Evolutionary conservation across 495 filamentous ascomycete species (phyloP).

Genomic region (Xylaria acuta): DNA sequence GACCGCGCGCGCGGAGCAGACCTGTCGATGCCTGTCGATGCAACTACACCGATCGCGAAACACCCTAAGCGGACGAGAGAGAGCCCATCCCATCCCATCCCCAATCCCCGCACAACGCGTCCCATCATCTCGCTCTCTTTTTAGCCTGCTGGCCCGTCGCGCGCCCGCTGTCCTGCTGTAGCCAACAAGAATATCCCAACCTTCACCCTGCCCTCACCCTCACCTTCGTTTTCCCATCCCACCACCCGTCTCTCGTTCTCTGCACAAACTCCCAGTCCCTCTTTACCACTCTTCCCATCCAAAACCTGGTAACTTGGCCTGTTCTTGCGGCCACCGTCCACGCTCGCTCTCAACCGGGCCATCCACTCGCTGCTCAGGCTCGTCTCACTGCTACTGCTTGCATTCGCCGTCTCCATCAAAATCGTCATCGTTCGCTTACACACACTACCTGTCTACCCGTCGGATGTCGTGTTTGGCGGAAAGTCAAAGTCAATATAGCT

Average conservation of each 20-base stretch:
- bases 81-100: not conserved
- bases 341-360: not conserved
- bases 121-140: constrained; percentile 32
- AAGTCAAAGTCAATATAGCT: not conserved
- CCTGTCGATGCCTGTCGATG: constrained; percentile 14
- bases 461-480: not conserved
- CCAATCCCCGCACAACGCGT: constrained; percentile 27
- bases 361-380: constrained; percentile 12
- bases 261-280: constrained; percentile 3
- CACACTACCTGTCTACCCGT: not conserved
- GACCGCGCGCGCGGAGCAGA: not conserved
- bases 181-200: constrained; percentile 31
- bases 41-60: constrained; percentile 20
- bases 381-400: constrained; percentile 3
- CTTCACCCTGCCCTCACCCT: constrained; percentile 21
- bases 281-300: not conserved
- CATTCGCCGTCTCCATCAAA: not conserved
- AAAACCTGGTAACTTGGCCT: constrained; percentile 3
- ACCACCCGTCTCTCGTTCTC: constrained; percentile 7
- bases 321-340: constrained; percentile 12
- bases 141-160: constrained; percentile 10
- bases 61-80: constrained; percentile 16
- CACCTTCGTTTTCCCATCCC: constrained; percentile 30
- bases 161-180: constrained; percentile 21
- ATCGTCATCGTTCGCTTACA: not conserved